These are phyloP conservation scores for Ceratocystis cubensis DNA, from an alignment of 2,329 filamentous ascomycete genomes.

Conservation along the genomic window DNA sequence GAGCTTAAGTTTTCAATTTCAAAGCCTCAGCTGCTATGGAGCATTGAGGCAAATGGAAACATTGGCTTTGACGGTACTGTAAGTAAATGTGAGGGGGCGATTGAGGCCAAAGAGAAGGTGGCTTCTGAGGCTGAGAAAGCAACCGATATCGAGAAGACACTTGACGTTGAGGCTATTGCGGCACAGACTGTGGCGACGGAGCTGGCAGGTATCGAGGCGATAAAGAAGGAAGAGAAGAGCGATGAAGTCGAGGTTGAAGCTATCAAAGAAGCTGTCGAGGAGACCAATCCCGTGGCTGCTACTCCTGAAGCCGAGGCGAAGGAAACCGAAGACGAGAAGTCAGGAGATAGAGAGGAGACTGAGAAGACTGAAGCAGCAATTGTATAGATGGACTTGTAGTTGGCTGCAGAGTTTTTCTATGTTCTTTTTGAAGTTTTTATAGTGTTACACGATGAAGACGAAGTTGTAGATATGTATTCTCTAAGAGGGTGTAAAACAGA, in stretches of 20 bases:
- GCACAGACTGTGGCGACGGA: background rate
- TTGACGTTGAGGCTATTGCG: conserved; percentile 1
- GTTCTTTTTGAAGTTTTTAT: no score
- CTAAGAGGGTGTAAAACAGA: no score
- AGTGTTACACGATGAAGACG: no score
- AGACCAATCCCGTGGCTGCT: background rate
- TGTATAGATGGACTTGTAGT: conserved; percentile 5
- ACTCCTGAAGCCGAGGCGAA: background rate
- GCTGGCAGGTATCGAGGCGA: background rate
- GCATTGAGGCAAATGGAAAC: conserved; percentile 38
- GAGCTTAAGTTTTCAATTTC: conserved; percentile 36
- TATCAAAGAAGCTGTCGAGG: background rate
- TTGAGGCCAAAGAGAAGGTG: background rate
- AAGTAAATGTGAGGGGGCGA: background rate
- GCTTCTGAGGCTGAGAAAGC: background rate
- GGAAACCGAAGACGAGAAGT: background rate
- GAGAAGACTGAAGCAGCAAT: background rate
- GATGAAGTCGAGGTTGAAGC: background rate
- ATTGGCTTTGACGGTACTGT: conserved; percentile 33
- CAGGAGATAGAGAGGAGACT: no score
- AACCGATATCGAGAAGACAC: background rate
- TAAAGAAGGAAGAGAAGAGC: background rate
- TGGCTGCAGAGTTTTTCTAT: no score
- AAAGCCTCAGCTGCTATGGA: conserved; percentile 37
- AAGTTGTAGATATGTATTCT: no score